Conservation (phyloP, 2,329 filamentous ascomycete species). For the Gremmenia infestans region DNA sequence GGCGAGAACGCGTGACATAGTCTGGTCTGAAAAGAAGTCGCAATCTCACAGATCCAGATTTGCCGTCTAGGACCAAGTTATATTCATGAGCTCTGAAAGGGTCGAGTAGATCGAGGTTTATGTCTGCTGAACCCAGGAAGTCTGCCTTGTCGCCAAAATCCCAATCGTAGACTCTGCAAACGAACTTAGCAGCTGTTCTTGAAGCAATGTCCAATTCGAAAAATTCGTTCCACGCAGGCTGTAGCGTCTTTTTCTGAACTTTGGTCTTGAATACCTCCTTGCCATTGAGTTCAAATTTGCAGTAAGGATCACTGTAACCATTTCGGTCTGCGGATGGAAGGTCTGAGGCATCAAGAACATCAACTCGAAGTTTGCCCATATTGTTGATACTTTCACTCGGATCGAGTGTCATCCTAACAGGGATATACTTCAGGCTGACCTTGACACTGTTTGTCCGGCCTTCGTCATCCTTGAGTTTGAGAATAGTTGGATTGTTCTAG, state of each 20-base stretch:
- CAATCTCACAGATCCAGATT: conserved; percentile 77
- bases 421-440: conserved; percentile 91
- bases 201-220: conserved; percentile 83
- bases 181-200: conserved; percentile 78
- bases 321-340: conserved; percentile 94
- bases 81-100: conserved; percentile 80
- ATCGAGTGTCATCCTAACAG: conserved; percentile 89
- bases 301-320: conserved; percentile 95
- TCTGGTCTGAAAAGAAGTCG: conserved; percentile 88
- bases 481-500: conserved; percentile 81
- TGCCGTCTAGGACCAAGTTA: conserved; percentile 73
- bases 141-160: conserved; percentile 96
- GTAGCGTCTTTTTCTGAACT: conserved; percentile 91
- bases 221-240: conserved; percentile 93
- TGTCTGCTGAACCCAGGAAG: conserved; percentile 70
- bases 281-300: conserved; percentile 87
- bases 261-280: conserved; percentile 94
- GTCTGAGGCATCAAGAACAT: conserved; percentile 78
- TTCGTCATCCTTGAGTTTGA: conserved; percentile 73
- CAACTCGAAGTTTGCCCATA: conserved; percentile 91
- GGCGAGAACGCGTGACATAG: conserved; percentile 79
- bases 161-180: conserved; percentile 84
- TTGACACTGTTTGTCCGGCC: conserved; percentile 75
- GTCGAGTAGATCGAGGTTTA: conserved; percentile 75
- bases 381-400: conserved; percentile 98